phyloP scores from a whole-genome alignment of 352 stramenopile species.

The Globisporangium viniferum region DNA sequence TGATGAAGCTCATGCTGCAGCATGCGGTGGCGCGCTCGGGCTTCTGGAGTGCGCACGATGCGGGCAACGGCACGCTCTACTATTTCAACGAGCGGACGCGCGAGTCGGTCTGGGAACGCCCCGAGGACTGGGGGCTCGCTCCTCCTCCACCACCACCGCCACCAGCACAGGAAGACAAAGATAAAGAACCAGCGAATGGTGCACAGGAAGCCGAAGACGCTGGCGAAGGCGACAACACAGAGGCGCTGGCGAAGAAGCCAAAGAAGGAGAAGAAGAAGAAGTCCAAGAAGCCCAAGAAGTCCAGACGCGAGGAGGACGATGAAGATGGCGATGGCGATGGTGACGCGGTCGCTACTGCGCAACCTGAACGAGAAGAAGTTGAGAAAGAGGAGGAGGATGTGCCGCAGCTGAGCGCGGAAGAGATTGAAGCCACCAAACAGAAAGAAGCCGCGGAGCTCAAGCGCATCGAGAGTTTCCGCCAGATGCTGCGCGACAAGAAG shows the following conservation, averaged over 20 bases:
- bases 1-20: conserved; percentile 86
- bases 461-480: conserved; percentile 53
- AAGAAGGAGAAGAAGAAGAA: conserved; percentile 11
- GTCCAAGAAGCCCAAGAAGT: conserved; percentile 20
- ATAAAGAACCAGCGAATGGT: not conserved
- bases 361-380: conserved; percentile 22
- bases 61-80: conserved; percentile 69
- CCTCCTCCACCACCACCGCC: conserved; percentile 24
- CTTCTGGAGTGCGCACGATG: conserved; percentile 68
- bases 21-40: conserved; percentile 60
- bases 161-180: conserved; percentile 14
- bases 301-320: conserved; percentile 20
- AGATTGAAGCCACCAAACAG: conserved; percentile 30
- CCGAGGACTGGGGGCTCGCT: conserved; percentile 48
- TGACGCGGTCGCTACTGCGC: conserved; percentile 11
- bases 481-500: conserved; percentile 79
- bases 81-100: conserved; percentile 79
- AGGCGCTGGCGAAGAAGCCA: not conserved
- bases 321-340: conserved; percentile 28
- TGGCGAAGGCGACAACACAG: not conserved
- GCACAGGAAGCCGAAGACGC: not conserved
- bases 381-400: not conserved
- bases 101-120: conserved; percentile 68
- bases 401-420: conserved; percentile 11
- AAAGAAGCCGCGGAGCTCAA: conserved; percentile 38